These are phyloP conservation scores for Teratosphaeria pseudoeucalypti DNA, from an alignment of 2,329 filamentous ascomycete species.

Conservation along the genomic window DNA sequence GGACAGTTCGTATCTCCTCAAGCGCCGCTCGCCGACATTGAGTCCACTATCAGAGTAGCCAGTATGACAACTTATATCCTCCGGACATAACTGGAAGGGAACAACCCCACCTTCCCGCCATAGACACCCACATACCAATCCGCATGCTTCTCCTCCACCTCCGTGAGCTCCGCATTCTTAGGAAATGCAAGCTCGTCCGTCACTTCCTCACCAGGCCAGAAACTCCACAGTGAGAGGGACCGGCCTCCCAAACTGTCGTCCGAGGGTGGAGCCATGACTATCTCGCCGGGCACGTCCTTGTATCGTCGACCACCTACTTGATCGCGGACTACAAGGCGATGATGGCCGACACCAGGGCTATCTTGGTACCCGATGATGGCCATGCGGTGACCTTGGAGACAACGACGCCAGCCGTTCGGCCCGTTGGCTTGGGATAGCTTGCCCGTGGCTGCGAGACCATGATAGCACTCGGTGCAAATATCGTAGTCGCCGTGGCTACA, in stretches of 20 bases:
- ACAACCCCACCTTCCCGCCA: slow-evolving; percentile 67
- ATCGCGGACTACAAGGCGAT: slow-evolving; percentile 58
- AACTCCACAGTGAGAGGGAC: slow-evolving; percentile 61
- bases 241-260: slow-evolving; percentile 61
- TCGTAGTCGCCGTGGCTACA: slow-evolving; percentile 81
- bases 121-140: slow-evolving; percentile 87
- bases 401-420: slow-evolving; percentile 71
- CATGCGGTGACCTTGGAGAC: slow-evolving; percentile 74
- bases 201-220: slow-evolving; percentile 56
- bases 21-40: neutral
- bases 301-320: slow-evolving; percentile 68
- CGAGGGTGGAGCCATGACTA: slow-evolving; percentile 49
- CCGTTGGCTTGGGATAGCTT: slow-evolving; percentile 68
- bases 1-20: neutral
- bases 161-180: slow-evolving; percentile 67
- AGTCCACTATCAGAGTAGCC: neutral
- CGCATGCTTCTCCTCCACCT: slow-evolving; percentile 75
- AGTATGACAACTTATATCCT: slow-evolving; percentile 1
- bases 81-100: slow-evolving; percentile 67
- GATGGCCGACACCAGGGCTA: slow-evolving; percentile 48
- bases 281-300: slow-evolving; percentile 32
- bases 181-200: slow-evolving; percentile 77
- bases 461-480: slow-evolving; percentile 71
- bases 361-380: slow-evolving; percentile 66
- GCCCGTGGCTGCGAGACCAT: slow-evolving; percentile 50